Evolutionary conservation across 192 early-diverging fungal genomes (phyloP), one percentile per base, ranked within the genome.

Genomic region (Entomortierella lignicola): DNA sequence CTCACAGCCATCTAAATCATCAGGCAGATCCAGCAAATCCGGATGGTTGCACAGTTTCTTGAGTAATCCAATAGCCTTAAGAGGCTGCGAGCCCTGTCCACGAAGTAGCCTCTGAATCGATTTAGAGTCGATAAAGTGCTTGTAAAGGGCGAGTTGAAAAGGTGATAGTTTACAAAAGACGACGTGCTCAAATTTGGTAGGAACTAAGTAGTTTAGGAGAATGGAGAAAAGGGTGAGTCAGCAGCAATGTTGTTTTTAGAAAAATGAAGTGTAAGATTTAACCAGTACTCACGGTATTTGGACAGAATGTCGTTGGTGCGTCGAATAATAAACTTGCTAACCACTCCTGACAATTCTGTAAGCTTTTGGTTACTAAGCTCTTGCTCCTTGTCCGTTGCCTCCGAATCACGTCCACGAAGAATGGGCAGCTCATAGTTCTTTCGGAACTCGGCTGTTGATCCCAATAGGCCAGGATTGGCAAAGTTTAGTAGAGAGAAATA

Each of bases 31-130:
- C 34, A 99, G 75, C 27, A 98, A 79, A n/a, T 92, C 87, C 0
- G 98, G 97, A 72, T 99, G 98, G 70, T 99, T 99, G 83, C 95
- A 97, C 4, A 99, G 82, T 60, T 99, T 99, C 81, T 98, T 98
- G 55, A 99, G 83, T 18, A 93, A 84, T 17, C 91, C 96, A 54
- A 99, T 97, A 0, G 95, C 94, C 80, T 87, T 84, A 50, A 99
- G 83, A 18, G 97, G 93, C 71, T 96, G 93, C 26, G 90, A 91
- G 47, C 91, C 94, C 37, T 86, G 86, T 26, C 92, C 93, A 44
- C 89, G 87, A 5, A 90, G 84, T 57, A 91, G 89, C 68, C 70
- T 85, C 85, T 85, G 94, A 71, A 90, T 93, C 71, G 87, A 92
- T 13, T 89, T 83, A 2, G 92, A 90, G 20, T 81, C 80, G 23